Evolutionary conservation across 2,329 filamentous ascomycete genomes (phyloP), one percentile per base, ranked within the genome.

Genomic region (Diplodia corticola): DNA sequence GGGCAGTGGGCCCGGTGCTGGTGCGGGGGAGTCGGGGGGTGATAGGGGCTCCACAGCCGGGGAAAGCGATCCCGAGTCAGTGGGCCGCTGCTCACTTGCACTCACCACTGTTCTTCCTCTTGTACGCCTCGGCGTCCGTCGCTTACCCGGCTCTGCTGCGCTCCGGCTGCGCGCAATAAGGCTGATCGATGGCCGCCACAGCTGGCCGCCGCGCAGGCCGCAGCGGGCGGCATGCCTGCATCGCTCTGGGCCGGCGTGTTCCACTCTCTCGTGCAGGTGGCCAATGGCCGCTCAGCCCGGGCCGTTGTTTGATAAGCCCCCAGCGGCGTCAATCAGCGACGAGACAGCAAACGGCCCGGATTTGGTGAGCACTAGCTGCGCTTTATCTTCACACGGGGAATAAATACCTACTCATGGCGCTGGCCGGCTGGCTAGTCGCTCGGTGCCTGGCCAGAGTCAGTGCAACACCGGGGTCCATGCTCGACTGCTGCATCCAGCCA

Each of bases 361-460:
- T n/a, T 3, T 12, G n/a, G 37, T 24, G 28, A 33, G 55, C 55
- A 40, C 55, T 60, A 60, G 40, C 37, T 44, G 37, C 15, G 55
- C 37, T 48, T 48, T 20, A 15, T 22, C 9, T 40, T 60, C 37
- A 26, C 35, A 24, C 53, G 53, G 53, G 53, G 35, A 33, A 37
- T 35, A 35, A 33, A 54, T 35, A 12, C 33, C 12, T 35, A 12
- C 33, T 35, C 28, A 33, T 13, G 51, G 28, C n/a, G 51, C 17
- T 35, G 30, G 28, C 24, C 50, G n/a, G 24, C 22, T 46, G 54
- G 54, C 54, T 59, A 59, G 55, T 10, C 37, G 55, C 12, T 20
- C 17, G 40, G 57, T 48, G 57, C 57, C 57, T 61, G 57, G n/a
- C n/a, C n/a, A 33, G 57, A 61, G 57, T 61, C 57, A 48, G 57